Evolutionary conservation across 1,284 basidiomycete genomes (phyloP), one percentile per base, ranked within the genome.

Genomic region (Cystobasidium slooffiae): DNA sequence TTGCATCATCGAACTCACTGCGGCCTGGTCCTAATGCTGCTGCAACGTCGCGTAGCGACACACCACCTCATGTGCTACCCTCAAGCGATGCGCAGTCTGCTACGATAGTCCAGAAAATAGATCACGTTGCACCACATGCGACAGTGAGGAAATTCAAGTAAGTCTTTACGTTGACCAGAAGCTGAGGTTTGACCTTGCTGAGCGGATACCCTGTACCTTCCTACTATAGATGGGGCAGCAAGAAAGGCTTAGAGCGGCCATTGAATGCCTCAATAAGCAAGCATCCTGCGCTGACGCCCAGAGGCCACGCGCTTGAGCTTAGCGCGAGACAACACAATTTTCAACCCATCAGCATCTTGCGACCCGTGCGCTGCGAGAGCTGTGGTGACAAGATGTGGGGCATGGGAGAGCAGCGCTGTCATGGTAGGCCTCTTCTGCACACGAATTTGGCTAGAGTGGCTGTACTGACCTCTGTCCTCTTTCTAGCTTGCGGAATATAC

Each of bases 371-470:
- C 58, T 99, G 96, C 81, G 94, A 98, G 80, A 90, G 96, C 73
- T 99, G 96, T 81, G 90, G 90, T 51, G 97, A 98, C 81, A 99
- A 97, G 85, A 90, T 99, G 90, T 99, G 95, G 94, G 96, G 96
- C 6, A 89, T 95, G 49, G 93, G 94, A 68, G 86, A 87, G 82
- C 86, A 94, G 74, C 89, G 92, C 44, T 99, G 96, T 81, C 87
- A 89, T 75, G 86, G 94, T 93, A 7, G 61, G 65, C 63, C 16
- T 24, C 16, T 37, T 22, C 66, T 5, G 47, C 22, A 3, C 14
- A 41, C 7, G 0, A 24, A 18, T 47, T 12, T 24, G 3, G 20
- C 22, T 24, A 22, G 4, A 37, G 10, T 14, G n/a, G 16, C 16
- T 31, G 6, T 46, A 0, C 2, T 6, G 18, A 8, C 31, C 20